Percentiles rank a stretch among this genome's conserved stretches.
Conservation (phyloP, 805 yeast species). For the Hanseniaspora singularis region DNA sequence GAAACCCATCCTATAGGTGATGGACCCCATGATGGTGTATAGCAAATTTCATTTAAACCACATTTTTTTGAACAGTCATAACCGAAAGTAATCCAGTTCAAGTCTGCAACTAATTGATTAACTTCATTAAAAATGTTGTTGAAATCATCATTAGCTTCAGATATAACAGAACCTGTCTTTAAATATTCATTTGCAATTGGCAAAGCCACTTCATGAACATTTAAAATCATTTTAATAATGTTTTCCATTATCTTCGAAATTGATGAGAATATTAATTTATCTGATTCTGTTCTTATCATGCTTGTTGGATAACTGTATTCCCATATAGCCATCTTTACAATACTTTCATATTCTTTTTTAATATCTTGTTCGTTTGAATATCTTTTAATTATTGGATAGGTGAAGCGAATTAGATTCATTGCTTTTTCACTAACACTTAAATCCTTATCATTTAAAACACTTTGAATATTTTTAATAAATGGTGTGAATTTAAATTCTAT, state of each 20-base stretch:
- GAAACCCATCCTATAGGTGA: conserved; percentile 38
- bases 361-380: conserved; percentile 26
- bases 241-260: conserved; percentile 31
- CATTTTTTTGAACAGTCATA: conserved; percentile 36
- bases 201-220: conserved; percentile 26
- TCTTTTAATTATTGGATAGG: conserved; percentile 38
- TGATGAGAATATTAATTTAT: conserved; percentile 41
- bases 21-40: conserved; percentile 52
- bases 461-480: conserved; percentile 30
- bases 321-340: conserved; percentile 30
- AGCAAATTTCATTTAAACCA: conserved; percentile 39
- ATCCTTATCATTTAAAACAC: conserved; percentile 16
- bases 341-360: conserved; percentile 22
- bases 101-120: conserved; percentile 21
- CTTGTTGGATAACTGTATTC: conserved; percentile 39
- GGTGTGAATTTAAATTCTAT: conserved; percentile 47
- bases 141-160: conserved; percentile 18
- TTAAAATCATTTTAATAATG: conserved; percentile 31
- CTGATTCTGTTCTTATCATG: conserved; percentile 31
- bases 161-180: conserved; percentile 15
- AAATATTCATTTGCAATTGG: conserved; percentile 25
- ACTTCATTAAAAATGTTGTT: conserved; percentile 14
- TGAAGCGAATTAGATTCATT: conserved; percentile 31
- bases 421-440: conserved; percentile 18
- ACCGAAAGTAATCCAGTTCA: conserved; percentile 35